phyloP scores from a whole-genome alignment of 306 rosid genomes.

The Citrullus colocynthis region DNA sequence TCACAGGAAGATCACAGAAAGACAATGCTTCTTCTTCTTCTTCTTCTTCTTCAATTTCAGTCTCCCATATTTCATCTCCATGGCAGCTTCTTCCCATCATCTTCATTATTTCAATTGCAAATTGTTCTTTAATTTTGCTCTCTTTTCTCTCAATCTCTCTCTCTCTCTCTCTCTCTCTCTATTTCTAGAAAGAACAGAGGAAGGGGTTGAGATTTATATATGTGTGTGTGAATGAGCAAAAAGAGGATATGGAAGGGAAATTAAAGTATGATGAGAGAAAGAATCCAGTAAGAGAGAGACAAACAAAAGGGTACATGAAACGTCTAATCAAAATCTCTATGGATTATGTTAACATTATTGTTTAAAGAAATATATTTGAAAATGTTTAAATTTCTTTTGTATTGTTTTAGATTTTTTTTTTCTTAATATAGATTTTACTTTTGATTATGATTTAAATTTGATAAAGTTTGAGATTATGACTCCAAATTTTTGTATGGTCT shows the following conservation, averaged over 20 bases:
- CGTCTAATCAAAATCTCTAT: not conserved
- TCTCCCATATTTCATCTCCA: slow-evolving; percentile 14
- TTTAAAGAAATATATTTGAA: not conserved
- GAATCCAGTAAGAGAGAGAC: not conserved
- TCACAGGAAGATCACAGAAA: slow-evolving; percentile 53
- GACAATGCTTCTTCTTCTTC: slow-evolving; percentile 60
- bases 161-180: not conserved
- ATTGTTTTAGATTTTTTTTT: too few relatives aligned
- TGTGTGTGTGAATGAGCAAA: not conserved
- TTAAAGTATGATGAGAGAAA: not conserved
- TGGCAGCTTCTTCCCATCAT: slow-evolving; percentile 22
- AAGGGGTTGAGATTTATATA: not conserved
- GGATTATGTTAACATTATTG: not conserved
- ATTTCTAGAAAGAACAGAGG: not conserved
- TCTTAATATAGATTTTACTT: too few relatives aligned
- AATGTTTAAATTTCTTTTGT: too few relatives aligned
- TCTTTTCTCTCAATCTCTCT: not conserved
- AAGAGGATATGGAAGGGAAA: not conserved
- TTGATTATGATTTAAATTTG: too few relatives aligned
- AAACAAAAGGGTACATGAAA: not conserved
- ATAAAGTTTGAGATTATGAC: too few relatives aligned
- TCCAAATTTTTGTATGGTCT: too few relatives aligned
- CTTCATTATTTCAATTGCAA: not conserved
- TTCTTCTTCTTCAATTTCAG: not conserved
- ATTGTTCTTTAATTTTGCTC: not conserved